Conservation (phyloP, 2,329 filamentous ascomycete species). For the Aspergillus felis region DNA sequence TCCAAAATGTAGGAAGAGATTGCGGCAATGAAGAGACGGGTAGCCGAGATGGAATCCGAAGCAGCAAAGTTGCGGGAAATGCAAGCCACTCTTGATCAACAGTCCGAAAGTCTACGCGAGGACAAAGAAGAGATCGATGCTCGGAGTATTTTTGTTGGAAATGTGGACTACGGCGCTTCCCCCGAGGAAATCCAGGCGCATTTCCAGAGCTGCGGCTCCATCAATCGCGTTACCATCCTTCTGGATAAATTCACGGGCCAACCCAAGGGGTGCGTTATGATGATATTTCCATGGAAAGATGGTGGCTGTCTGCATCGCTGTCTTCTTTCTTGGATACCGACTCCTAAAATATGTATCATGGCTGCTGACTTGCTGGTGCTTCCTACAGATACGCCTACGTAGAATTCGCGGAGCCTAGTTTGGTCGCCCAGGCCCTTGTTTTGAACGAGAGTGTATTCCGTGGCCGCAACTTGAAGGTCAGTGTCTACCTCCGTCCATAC, state of each 20-base stretch:
- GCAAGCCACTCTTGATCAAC: slow-evolving; percentile 80
- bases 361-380: slow-evolving; percentile 13
- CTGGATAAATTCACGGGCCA: slow-evolving; percentile 98
- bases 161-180: slow-evolving; percentile 95
- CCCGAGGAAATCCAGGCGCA: slow-evolving; percentile 98
- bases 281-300: not conserved
- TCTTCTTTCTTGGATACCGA: not conserved
- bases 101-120: slow-evolving; percentile 76
- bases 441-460: slow-evolving; percentile 96
- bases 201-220: slow-evolving; percentile 94
- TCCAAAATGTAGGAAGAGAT: slow-evolving; percentile 63
- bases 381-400: slow-evolving; percentile 88
- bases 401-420: slow-evolving; percentile 89
- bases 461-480: slow-evolving; percentile 89
- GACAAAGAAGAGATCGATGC: slow-evolving; percentile 95
- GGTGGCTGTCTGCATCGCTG: not conserved
- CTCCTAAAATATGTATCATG: slow-evolving; percentile 9
- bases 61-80: slow-evolving; percentile 81
- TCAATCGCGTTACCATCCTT: slow-evolving; percentile 96
- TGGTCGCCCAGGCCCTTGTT: slow-evolving; percentile 89
- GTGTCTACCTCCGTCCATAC: slow-evolving; percentile 11
- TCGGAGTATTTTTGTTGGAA: slow-evolving; percentile 95
- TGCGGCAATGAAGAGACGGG: slow-evolving; percentile 78
- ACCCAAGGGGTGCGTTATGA: slow-evolving; percentile 82
- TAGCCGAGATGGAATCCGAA: slow-evolving; percentile 88